Evolutionary conservation across 1,139 yeast species (phyloP).

Genomic region (Kodamaea derodonti): DNA sequence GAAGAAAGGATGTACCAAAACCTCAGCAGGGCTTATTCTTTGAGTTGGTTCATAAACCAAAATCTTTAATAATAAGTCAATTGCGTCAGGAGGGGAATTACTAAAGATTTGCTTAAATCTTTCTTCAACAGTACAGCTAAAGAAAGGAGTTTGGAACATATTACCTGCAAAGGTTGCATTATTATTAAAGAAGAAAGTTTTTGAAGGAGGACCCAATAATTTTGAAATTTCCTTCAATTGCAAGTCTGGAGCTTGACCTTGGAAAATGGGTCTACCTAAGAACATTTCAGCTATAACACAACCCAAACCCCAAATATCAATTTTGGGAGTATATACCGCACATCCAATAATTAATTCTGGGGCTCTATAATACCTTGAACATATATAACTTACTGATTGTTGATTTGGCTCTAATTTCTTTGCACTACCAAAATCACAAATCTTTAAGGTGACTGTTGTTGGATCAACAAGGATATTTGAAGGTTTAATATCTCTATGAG

Average conservation of each 20-base stretch:
- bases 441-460: slow-evolving; percentile 56
- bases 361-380: slow-evolving; percentile 78
- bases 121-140: slow-evolving; percentile 55
- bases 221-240: slow-evolving; percentile 77
- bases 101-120: slow-evolving; percentile 68
- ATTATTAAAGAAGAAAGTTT: slow-evolving; percentile 66
- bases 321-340: slow-evolving; percentile 69
- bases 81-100: slow-evolving; percentile 66
- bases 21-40: slow-evolving; percentile 63
- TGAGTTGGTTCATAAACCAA: slow-evolving; percentile 70
- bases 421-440: slow-evolving; percentile 83
- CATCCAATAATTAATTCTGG: slow-evolving; percentile 82
- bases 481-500: slow-evolving; percentile 82
- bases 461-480: slow-evolving; percentile 77
- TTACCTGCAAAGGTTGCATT: slow-evolving; percentile 76
- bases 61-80: slow-evolving; percentile 65
- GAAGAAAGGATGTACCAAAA: slow-evolving; percentile 69
- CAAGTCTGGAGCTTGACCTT: slow-evolving; percentile 70
- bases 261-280: slow-evolving; percentile 76
- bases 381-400: slow-evolving; percentile 74
- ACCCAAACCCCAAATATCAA: slow-evolving; percentile 84
- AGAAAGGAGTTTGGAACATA: slow-evolving; percentile 63
- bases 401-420: slow-evolving; percentile 69
- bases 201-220: slow-evolving; percentile 72
- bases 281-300: slow-evolving; percentile 85